Percentiles rank a stretch among this genome's conserved stretches.
phyloP scores from a whole-genome alignment of 2,329 filamentous ascomycete genomes.

The Emericellopsis atlantica region DNA sequence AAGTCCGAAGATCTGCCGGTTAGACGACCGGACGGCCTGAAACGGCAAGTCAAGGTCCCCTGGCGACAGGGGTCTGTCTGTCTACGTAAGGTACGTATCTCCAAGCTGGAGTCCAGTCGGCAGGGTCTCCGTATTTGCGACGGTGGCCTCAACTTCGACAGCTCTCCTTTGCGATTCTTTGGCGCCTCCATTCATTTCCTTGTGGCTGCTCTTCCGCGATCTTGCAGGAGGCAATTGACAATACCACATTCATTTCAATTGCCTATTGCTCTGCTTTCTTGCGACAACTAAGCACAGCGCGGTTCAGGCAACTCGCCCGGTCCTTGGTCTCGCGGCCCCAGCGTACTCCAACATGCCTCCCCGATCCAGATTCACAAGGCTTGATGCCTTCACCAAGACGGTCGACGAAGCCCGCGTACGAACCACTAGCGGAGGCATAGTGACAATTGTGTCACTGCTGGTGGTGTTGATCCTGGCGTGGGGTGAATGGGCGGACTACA shows the following conservation, averaged over 20 bases:
- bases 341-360: slow-evolving; percentile 55
- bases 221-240: neutral
- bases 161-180: slow-evolving; percentile 1
- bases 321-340: neutral
- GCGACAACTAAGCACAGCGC: neutral
- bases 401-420: slow-evolving; percentile 95
- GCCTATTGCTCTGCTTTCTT: neutral
- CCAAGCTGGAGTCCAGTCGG: neutral
- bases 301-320: neutral
- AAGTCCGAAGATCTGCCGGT: too few relatives aligned
- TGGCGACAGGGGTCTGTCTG: too few relatives aligned
- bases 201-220: neutral
- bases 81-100: too few relatives aligned
- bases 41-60: neutral
- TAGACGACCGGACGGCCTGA: neutral
- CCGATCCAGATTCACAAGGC: slow-evolving; percentile 89
- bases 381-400: slow-evolving; percentile 98
- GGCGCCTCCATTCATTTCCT: neutral
- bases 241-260: neutral
- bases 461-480: slow-evolving; percentile 80
- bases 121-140: slow-evolving; percentile 14
- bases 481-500: slow-evolving; percentile 95
- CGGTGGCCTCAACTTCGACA: slow-evolving; percentile 17
- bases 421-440: slow-evolving; percentile 88
- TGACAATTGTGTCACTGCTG: slow-evolving; percentile 82